Percentiles rank a stretch among this genome's conserved stretches.
Evolutionary conservation across 805 yeast species (phyloP).

Genomic region (Candida quercuum): DNA sequence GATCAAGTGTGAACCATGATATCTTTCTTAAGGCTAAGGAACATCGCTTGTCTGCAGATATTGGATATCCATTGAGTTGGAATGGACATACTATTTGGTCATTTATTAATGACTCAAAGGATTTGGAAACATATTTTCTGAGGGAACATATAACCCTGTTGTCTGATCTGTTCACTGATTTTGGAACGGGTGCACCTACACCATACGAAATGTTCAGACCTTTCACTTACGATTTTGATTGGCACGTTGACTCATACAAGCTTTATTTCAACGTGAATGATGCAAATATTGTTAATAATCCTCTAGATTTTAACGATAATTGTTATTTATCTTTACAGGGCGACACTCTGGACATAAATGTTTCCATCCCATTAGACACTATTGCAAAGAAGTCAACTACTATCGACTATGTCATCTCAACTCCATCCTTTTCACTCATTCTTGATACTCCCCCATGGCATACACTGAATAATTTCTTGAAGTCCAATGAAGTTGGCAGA

Average conservation of each 20-base stretch:
- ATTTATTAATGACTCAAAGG: constrained; percentile 46
- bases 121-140: constrained; percentile 57
- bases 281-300: constrained; percentile 82
- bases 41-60: constrained; percentile 48
- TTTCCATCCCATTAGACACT: constrained; percentile 55
- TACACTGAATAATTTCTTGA: constrained; percentile 68
- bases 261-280: constrained; percentile 80
- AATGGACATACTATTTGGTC: constrained; percentile 72
- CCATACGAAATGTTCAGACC: constrained; percentile 80
- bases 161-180: constrained; percentile 71
- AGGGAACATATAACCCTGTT: constrained; percentile 78
- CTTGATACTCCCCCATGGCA: constrained; percentile 91
- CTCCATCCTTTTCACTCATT: constrained; percentile 56
- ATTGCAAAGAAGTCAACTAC: constrained; percentile 47
- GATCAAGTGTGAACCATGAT: constrained; percentile 88
- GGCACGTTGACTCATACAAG: constrained; percentile 55
- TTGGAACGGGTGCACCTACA: constrained; percentile 62
- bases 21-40: constrained; percentile 57
- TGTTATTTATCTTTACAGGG: constrained; percentile 73
- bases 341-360: constrained; percentile 38
- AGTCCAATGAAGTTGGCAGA: constrained; percentile 58
- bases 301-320: constrained; percentile 78
- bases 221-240: constrained; percentile 50
- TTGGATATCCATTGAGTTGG: constrained; percentile 78
- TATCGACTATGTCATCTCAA: constrained; percentile 42